These are phyloP conservation scores for Verticillium alfalfae DNA, from an alignment of 2,329 filamentous ascomycete species.

Conservation along the genomic window DNA sequence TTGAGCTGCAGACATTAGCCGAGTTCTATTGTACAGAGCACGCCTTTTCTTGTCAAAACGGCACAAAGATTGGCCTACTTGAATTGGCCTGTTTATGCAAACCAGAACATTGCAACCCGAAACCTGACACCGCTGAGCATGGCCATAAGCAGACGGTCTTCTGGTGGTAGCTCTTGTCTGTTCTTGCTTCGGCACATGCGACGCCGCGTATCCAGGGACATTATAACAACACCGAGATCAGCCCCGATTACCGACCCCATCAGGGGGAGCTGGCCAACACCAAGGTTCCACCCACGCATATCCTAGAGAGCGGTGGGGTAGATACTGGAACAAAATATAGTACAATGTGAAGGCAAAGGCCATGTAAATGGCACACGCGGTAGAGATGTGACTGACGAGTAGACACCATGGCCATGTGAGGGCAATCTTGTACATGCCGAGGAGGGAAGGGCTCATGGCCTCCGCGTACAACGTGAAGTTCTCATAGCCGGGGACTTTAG, in stretches of 20 bases:
- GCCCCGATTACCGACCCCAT: conserved; percentile 45
- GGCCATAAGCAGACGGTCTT: conserved; percentile 54
- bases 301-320: conserved; percentile 51
- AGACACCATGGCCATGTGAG: conserved; percentile 49
- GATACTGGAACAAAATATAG: conserved; percentile 54
- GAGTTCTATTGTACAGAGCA: neutral
- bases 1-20: conserved; percentile 27
- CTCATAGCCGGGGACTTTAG: conserved; percentile 46
- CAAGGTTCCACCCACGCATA: conserved; percentile 46
- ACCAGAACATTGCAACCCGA: conserved; percentile 56
- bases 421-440: conserved; percentile 42
- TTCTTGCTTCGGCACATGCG: conserved; percentile 30
- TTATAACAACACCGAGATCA: conserved; percentile 32
- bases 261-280: conserved; percentile 45
- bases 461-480: conserved; percentile 44
- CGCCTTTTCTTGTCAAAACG: neutral
- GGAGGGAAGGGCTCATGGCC: conserved; percentile 30
- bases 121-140: conserved; percentile 46
- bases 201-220: conserved; percentile 31
- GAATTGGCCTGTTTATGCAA: conserved; percentile 52
- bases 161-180: conserved; percentile 27
- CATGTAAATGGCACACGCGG: conserved; percentile 46
- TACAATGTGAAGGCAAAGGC: conserved; percentile 45
- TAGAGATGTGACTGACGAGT: conserved; percentile 47
- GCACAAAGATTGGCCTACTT: conserved; percentile 26